Percentiles rank a stretch among this genome's conserved stretches.
Conservation (phyloP, 75 land plant species). For the Chamaecyparis obtusa region DNA sequence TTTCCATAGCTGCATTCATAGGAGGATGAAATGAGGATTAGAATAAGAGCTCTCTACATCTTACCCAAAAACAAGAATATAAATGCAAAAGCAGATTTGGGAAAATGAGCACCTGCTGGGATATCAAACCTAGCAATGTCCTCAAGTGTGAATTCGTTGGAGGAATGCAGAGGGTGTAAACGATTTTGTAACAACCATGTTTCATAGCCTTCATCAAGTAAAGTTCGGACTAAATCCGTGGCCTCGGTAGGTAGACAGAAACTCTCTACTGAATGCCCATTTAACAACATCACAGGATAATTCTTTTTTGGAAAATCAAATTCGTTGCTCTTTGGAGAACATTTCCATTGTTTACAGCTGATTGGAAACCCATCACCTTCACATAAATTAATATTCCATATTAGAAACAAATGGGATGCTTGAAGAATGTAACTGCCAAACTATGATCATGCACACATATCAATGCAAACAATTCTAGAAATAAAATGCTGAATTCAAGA, state of each 20-base stretch:
- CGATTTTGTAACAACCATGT: slow-evolving; percentile 38
- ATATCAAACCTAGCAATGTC: slow-evolving; percentile 46
- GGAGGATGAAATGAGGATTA: background rate
- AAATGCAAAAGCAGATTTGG: background rate
- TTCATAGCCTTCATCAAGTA: slow-evolving; percentile 47
- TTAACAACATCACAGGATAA: slow-evolving; percentile 38
- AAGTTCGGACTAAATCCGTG: slow-evolving; percentile 38
- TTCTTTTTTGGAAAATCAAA: background rate
- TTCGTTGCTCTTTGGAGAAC: background rate
- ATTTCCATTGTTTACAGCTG: slow-evolving; percentile 42
- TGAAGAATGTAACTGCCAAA: background rate
- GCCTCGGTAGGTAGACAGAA: slow-evolving; percentile 49
- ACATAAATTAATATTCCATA: background rate
- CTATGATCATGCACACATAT: background rate
- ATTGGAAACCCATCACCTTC: slow-evolving; percentile 41
- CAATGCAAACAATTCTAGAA: background rate
- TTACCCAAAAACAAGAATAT: background rate
- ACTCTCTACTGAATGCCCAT: slow-evolving; percentile 46
- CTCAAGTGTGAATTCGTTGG: slow-evolving; percentile 42
- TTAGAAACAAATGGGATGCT: slow-evolving; percentile 4
- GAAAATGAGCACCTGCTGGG: slow-evolving; percentile 32
- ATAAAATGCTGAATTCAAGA: background rate
- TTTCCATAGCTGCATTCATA: slow-evolving; percentile 19
- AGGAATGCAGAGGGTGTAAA: slow-evolving; percentile 33
- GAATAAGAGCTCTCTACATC: background rate